phyloP scores from a whole-genome alignment of 208 protist genomes.

The Crithidia mellificae region DNA sequence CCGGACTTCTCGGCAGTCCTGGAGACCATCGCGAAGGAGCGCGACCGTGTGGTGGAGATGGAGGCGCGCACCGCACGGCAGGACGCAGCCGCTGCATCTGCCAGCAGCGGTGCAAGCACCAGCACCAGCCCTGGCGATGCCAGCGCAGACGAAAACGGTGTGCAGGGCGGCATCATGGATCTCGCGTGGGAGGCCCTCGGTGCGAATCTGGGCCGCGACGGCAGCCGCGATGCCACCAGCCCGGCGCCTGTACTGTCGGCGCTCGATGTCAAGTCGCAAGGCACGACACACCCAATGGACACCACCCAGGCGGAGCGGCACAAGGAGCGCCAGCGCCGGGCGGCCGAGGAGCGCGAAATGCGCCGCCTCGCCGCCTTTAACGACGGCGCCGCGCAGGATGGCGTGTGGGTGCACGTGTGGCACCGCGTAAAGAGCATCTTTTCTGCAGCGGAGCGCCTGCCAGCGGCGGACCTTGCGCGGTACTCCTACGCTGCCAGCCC shows the following conservation, averaged over 20 bases:
- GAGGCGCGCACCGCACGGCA: background rate
- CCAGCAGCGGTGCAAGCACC: background rate
- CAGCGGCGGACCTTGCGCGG: slow-evolving; percentile 48
- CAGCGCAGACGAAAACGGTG: too few species aligned
- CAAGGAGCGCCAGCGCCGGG: slow-evolving; percentile 23
- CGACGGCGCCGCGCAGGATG: background rate
- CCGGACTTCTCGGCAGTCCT: slow-evolving; percentile 70
- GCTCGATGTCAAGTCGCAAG: slow-evolving; percentile 13
- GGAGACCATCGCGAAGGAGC: slow-evolving; percentile 51
- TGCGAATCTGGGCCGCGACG: slow-evolving; percentile 11
- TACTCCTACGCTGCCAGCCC: slow-evolving; percentile 83
- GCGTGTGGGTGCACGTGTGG: slow-evolving; percentile 3
- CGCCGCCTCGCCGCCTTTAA: slow-evolving; percentile 27
- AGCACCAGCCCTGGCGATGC: background rate
- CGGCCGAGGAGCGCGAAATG: slow-evolving; percentile 47
- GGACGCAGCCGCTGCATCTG: background rate
- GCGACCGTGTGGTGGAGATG: slow-evolving; percentile 30
- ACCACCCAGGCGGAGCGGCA: slow-evolving; percentile 57
- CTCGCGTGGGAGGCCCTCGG: slow-evolving; percentile 27
- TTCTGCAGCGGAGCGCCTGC: slow-evolving; percentile 17
- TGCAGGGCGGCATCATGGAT: slow-evolving; percentile 6
- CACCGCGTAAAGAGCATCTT: slow-evolving; percentile 70
- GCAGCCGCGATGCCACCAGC: background rate
- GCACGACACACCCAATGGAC: slow-evolving; percentile 72
- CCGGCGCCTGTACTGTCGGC: slow-evolving; percentile 5